Evolutionary conservation across 192 early-diverging fungal species (phyloP).

Genomic region (Entrophospora sp.): DNA sequence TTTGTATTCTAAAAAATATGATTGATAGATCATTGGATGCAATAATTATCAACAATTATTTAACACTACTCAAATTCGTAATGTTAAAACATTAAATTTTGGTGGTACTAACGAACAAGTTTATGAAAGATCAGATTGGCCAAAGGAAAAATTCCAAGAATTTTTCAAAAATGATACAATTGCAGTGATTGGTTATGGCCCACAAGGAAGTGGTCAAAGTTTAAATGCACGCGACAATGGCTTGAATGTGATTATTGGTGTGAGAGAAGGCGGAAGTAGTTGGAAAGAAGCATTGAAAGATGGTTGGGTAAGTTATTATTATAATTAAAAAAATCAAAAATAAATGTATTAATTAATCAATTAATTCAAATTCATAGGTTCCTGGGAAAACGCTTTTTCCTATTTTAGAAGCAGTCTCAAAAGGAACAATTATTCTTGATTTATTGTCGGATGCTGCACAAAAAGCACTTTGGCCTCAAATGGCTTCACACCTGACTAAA

Average conservation of each 20-base stretch:
- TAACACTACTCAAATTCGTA: constrained; percentile 67
- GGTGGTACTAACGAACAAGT: constrained; percentile 86
- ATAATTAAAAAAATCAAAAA: neutral
- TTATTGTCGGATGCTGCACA: constrained; percentile 95
- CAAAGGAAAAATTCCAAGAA: constrained; percentile 81
- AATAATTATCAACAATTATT: too few relatives aligned
- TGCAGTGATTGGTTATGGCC: constrained; percentile 88
- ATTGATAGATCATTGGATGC: too few relatives aligned
- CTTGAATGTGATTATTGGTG: constrained; percentile 91
- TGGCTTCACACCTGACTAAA: constrained; percentile 82
- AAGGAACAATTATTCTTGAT: constrained; percentile 89
- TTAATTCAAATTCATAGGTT: constrained; percentile 23
- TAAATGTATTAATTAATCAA: neutral
- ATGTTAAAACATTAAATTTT: constrained; percentile 91
- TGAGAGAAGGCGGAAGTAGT: constrained; percentile 78
- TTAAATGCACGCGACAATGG: constrained; percentile 95
- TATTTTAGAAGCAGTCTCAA: constrained; percentile 82
- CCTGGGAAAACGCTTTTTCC: constrained; percentile 92
- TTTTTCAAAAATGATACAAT: constrained; percentile 92
- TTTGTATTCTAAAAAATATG: too few relatives aligned
- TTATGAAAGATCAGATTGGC: constrained; percentile 91
- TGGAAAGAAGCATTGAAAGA: constrained; percentile 88
- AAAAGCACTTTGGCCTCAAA: constrained; percentile 78
- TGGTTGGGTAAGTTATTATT: constrained; percentile 69
- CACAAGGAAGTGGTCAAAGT: constrained; percentile 89